phyloP scores from a whole-genome alignment of 352 stramenopile species.

The Thalassiosira hispida region DNA sequence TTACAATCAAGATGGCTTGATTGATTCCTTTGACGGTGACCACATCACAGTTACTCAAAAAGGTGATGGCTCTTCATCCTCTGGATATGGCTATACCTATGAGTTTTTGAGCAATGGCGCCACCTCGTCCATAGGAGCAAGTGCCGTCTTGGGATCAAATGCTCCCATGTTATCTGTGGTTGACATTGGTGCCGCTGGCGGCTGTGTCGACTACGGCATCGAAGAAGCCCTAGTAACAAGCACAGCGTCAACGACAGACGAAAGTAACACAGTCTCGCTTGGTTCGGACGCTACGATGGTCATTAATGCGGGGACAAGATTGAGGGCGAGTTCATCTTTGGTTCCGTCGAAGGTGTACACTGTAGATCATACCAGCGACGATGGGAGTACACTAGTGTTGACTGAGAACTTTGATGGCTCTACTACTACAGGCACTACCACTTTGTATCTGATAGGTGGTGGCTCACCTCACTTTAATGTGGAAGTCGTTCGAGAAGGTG shows the following conservation, averaged over 20 bases:
- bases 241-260: constrained; percentile 65
- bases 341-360: constrained; percentile 69
- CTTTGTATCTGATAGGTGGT: constrained; percentile 62
- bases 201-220: constrained; percentile 77
- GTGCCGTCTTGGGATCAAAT: constrained; percentile 76
- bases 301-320: constrained; percentile 48
- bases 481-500: constrained; percentile 61
- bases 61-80: constrained; percentile 76
- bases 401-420: constrained; percentile 57
- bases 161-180: constrained; percentile 75
- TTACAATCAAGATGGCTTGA: constrained; percentile 76
- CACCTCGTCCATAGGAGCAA: constrained; percentile 55
- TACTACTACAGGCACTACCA: constrained; percentile 34
- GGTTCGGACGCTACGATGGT: constrained; percentile 13
- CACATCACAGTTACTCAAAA: constrained; percentile 76
- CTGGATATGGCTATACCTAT: constrained; percentile 85
- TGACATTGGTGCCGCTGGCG: constrained; percentile 67
- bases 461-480: constrained; percentile 68
- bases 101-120: constrained; percentile 57
- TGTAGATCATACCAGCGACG: constrained; percentile 53
- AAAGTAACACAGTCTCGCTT: constrained; percentile 54
- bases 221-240: constrained; percentile 60
- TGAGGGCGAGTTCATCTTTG: constrained; percentile 59
- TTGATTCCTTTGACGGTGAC: constrained; percentile 71
- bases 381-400: constrained; percentile 53